phyloP scores from a whole-genome alignment of 306 rosid genomes.

The Trifolium fragiferum region DNA sequence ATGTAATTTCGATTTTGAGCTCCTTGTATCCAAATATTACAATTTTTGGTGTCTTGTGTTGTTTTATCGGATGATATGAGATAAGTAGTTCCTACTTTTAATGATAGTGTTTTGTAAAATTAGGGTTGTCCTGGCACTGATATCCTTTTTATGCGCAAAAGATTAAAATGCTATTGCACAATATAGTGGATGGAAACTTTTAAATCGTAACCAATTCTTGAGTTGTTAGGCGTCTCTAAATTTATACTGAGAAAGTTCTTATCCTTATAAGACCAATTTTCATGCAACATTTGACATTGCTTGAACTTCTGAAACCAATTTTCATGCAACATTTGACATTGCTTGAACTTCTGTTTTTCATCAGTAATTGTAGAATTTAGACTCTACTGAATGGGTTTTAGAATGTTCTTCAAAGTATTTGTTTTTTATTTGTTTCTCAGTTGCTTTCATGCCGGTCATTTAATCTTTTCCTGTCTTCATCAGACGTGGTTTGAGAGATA shows the following conservation, averaged over 20 bases:
- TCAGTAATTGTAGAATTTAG: constrained; percentile 3
- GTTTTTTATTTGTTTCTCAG: not conserved
- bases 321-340: constrained; percentile 1
- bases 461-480: not conserved
- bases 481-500: not conserved
- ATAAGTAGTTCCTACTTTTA: not conserved
- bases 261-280: not conserved
- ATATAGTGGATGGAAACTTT: not conserved
- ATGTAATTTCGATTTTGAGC: constrained; percentile 38
- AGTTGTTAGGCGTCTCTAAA: not conserved
- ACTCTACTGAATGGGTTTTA: not conserved
- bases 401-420: not conserved
- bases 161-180: not conserved
- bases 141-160: not conserved
- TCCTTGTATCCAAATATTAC: constrained; percentile 7
- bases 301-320: not conserved
- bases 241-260: not conserved
- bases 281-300: not conserved
- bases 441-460: not conserved
- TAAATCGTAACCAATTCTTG: not conserved
- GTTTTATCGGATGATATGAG: constrained; percentile 25
- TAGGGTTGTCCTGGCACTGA: not conserved
- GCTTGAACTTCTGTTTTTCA: not conserved
- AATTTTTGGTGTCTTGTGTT: constrained; percentile 21
- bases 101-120: not conserved